Conservation (phyloP, 176 grass and related monocot genomes). For the Aegilops umbellulata region DNA sequence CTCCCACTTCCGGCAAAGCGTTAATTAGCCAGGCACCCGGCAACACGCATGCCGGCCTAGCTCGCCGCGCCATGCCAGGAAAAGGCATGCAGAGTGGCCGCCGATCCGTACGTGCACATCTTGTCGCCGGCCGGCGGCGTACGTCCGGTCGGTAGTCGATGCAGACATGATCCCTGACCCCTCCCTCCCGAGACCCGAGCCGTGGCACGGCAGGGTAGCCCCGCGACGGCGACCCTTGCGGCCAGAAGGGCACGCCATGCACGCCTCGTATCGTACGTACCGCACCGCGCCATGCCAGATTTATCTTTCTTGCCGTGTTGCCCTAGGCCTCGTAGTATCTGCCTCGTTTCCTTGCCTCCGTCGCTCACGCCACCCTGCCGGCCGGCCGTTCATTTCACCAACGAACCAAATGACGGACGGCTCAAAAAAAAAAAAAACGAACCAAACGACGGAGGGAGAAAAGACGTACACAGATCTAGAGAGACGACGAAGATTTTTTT, state of each 20-base stretch:
- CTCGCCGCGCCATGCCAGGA: neutral
- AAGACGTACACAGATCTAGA: no score
- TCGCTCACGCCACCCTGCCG: neutral
- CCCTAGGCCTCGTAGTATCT: neutral
- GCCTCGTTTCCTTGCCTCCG: neutral
- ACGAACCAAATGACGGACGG: neutral
- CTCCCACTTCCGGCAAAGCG: constrained; percentile 14
- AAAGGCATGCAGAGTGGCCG: neutral
- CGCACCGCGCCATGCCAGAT: neutral
- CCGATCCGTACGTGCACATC: neutral
- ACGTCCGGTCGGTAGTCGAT: neutral
- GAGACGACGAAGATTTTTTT: neutral
- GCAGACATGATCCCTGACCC: constrained; percentile 1
- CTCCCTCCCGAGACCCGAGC: neutral
- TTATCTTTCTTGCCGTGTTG: neutral
- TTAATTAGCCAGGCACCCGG: neutral
- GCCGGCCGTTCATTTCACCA: neutral
- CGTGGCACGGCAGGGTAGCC: neutral
- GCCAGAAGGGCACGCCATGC: neutral
- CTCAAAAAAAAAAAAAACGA: no score
- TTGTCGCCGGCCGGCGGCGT: neutral
- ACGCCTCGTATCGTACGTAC: neutral
- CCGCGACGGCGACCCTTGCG: constrained; percentile 3
- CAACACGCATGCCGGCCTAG: neutral
- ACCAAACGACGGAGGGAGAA: neutral